Percentiles rank a stretch among this genome's conserved stretches.
These are phyloP conservation scores for Lonicera japonica DNA, from an alignment of 129 eudicot species.

Conservation along the genomic window DNA sequence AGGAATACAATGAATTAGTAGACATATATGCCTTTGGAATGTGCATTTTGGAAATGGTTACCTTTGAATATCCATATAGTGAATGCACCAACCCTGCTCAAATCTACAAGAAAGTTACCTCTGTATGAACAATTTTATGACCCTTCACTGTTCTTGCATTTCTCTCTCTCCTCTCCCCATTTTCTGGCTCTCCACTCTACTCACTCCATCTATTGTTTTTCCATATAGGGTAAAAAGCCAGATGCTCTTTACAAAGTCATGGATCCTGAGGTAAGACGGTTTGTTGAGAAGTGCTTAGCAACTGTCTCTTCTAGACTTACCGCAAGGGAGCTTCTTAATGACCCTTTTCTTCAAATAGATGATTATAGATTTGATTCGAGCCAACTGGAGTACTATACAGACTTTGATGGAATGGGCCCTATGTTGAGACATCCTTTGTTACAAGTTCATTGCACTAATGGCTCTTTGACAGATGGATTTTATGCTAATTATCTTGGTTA, in stretches of 20 bases:
- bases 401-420: constrained; percentile 38
- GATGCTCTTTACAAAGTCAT: constrained; percentile 73
- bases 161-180: background rate
- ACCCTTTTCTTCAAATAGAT: constrained; percentile 74
- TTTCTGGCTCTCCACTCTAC: background rate
- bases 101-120: constrained; percentile 90
- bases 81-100: constrained; percentile 96
- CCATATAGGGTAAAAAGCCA: constrained; percentile 72
- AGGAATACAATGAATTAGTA: constrained; percentile 83
- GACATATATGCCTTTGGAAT: constrained; percentile 97
- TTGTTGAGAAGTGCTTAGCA: constrained; percentile 82
- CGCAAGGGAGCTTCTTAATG: constrained; percentile 74
- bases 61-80: constrained; percentile 90
- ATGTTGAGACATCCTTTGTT: constrained; percentile 31
- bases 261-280: constrained; percentile 69
- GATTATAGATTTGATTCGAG: constrained; percentile 42
- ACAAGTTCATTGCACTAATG: constrained; percentile 21
- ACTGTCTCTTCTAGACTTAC: constrained; percentile 64
- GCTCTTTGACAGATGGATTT: constrained; percentile 22
- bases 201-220: background rate
- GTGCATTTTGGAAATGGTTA: constrained; percentile 97
- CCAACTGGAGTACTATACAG: constrained; percentile 37
- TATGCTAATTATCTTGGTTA: constrained; percentile 37
- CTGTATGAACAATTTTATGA: constrained; percentile 40
- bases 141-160: background rate